Evolutionary conservation across 176 grass and related monocot species (phyloP), one percentile per base, ranked within the genome.

Genomic region (Thinopyrum elongatum): DNA sequence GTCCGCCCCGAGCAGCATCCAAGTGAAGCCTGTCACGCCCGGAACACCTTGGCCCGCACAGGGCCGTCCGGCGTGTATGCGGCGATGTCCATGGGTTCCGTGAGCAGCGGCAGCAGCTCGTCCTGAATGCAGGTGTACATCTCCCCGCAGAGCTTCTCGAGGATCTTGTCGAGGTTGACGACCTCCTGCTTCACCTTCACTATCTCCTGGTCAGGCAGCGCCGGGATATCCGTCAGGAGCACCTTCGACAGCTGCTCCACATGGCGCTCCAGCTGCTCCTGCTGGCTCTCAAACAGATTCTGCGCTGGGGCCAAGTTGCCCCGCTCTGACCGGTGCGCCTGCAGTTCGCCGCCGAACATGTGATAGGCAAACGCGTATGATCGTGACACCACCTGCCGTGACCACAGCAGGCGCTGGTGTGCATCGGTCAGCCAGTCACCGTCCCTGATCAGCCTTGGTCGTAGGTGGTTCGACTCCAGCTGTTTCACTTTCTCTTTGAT

Each of bases 241-340:
- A 74, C 11, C 84, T 55, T 79, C 0, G 92, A 83, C 30, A 94
- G 84, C 31, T 76, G 82, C 74, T 92, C 93, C 25, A 95, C 88
- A 44, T 92, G 77, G 61, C 22, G 70, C 39, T 95, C 88, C 49
- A 95, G 82, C 83, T 90, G 90, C 75, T 86, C 84, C 80, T 95
- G 93, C 57, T 92, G 85, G 65, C 86, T 86, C 65, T 95, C 93
- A 69, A 95, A 95, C 74, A 92, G 88, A 82, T 90, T 85, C 57
- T 69, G 65, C 27, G 63, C 84, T 19, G 78, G 85, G 29, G 39
- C 59, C 58, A 79, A 53, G 44, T 31, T n/a, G 22, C 16, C 10
- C 42, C 58, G 73, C 42, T 27, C 79, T 57, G 23, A 6, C 0
- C 19, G 26, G 57, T 30, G 35, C 16, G 30, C 65, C 57, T 1